Evolutionary conservation across 2,329 filamentous ascomycete genomes (phyloP), one percentile per base, ranked within the genome.

Genomic region (Fusarium sp.): DNA sequence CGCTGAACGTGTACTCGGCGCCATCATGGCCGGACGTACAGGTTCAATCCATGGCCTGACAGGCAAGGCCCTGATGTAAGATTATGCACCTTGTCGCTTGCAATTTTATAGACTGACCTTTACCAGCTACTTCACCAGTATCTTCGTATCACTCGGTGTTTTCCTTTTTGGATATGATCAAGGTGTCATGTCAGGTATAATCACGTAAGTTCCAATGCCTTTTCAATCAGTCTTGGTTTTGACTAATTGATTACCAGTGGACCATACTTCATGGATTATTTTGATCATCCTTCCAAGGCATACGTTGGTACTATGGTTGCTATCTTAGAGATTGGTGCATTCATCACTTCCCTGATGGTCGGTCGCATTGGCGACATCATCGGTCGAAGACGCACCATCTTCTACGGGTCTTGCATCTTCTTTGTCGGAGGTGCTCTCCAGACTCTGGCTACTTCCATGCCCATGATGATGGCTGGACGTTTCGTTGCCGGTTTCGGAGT

Each of bases 271-370:
- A 93, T 92, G 81, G 90, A 95, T 80, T 97, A 97, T 82, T 98
- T 99, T 83, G 87, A 95, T 78, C 91, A 98, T 77, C 96, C 96
- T 25, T 92, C 93, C 29, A 89, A 90, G 76, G 94, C 94, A 51
- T 90, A 97, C 80, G 91, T 99, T 66, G 96, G 95, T 66, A 98
- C 95, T 33, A 98, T 98, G 92, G 96, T 99, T 64, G 95, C 96
- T 74, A 98, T 99, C 77, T 88, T 99, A 66, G 95, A 98, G 83
- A 86, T 98, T 59, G 96, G 96, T 66, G 96, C 96, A 41, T 93
- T 99, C 70, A 92, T 97, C 77, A 93, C 95, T 25, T 98, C 95
- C 3, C 84, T 99, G 16, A 82, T 92, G 35, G 94, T 98, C 39
- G 96, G 96, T 55, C 91, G 92, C 70, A 89, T 98, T 63, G 96